phyloP scores from a whole-genome alignment of 768 basidiomycete genomes.

The Termitomyces sp. region DNA sequence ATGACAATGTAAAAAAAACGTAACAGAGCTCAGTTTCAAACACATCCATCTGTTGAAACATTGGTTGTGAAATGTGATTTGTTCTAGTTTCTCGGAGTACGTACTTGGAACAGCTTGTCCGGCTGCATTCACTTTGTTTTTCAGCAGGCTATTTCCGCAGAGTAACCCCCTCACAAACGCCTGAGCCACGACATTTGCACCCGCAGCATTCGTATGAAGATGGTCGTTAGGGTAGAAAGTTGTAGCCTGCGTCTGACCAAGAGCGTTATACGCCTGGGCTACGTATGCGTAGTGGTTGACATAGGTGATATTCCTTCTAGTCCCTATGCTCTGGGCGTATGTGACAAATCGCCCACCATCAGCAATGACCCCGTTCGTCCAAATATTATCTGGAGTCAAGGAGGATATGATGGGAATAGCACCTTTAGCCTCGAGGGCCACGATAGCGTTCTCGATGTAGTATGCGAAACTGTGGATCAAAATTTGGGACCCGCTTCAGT shows the following conservation, averaged over 20 bases:
- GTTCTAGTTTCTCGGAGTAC: not conserved
- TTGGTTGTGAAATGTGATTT: not conserved
- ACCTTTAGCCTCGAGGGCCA: slow-evolving; percentile 40
- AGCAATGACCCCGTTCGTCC: slow-evolving; percentile 30
- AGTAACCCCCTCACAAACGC: slow-evolving; percentile 43
- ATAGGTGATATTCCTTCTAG: slow-evolving; percentile 34
- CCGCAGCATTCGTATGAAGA: slow-evolving; percentile 40
- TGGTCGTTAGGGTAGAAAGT: slow-evolving; percentile 44
- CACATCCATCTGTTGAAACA: not conserved
- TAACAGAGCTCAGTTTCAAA: not conserved
- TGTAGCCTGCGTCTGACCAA: slow-evolving; percentile 34
- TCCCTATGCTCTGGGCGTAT: slow-evolving; percentile 38
- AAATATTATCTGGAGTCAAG: slow-evolving; percentile 45
- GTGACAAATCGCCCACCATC: slow-evolving; percentile 40
- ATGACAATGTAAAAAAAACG: not conserved
- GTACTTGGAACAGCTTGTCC: not conserved
- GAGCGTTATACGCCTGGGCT: slow-evolving; percentile 35
- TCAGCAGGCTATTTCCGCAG: slow-evolving; percentile 34
- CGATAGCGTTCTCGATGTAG: slow-evolving; percentile 43
- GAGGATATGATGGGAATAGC: slow-evolving; percentile 44
- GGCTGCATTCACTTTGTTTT: slow-evolving; percentile 8
- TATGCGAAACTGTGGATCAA: slow-evolving; percentile 43
- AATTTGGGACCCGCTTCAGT: slow-evolving; percentile 30
- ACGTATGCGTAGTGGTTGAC: slow-evolving; percentile 45
- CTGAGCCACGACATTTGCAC: slow-evolving; percentile 44